Evolutionary conservation across 2,329 filamentous ascomycete genomes (phyloP), one percentile per base, ranked within the genome.

Genomic region (Fusarium buxicola): DNA sequence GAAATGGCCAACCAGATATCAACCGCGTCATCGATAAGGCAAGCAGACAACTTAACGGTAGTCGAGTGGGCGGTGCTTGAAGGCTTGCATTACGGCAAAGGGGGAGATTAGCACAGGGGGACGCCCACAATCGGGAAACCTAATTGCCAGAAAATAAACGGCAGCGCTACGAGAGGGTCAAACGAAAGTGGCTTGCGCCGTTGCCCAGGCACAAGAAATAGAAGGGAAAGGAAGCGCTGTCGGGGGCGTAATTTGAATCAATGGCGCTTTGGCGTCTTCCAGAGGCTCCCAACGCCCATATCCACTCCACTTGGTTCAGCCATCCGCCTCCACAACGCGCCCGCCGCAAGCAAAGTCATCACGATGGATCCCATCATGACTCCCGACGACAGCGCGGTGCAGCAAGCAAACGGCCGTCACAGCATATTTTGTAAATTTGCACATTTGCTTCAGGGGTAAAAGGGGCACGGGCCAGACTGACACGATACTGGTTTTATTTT

Each of bases 51-150:
- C n/a, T n/a, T n/a, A n/a, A 24, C 28, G 35, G 24, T 30, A 13
- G 35, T 43, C 15, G 15, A 13, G 40, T 36, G 18, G 10, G n/a
- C 13, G 15, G 31, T 24, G 11, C 7, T 2, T 47, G 6, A 11
- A 41, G 30, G 50, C 45, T 60, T 57, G 9, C 35, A 58, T 57
- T 41, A 44, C 18, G 46, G 10, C 30, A 36, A 64, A 51, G 61
- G 61, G 61, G 62, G 57, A 55, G 46, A 65, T 65, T 62, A 62
- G 36, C 28, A 36, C 48, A 51, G 62, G 45, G n/a, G n/a, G 51
- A 43, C 25, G 27, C 21, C 18, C 13, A 12, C 34, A 39, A 36
- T 25, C 4, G 25, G 15, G 8, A 40, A 65, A 65, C 52, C 21
- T 48, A 58, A 35, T 36, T 25, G 61, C 62, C 62, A 65, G 15